Conservation (phyloP, 352 stramenopile genomes). For the Aphanomyces astaci region DNA sequence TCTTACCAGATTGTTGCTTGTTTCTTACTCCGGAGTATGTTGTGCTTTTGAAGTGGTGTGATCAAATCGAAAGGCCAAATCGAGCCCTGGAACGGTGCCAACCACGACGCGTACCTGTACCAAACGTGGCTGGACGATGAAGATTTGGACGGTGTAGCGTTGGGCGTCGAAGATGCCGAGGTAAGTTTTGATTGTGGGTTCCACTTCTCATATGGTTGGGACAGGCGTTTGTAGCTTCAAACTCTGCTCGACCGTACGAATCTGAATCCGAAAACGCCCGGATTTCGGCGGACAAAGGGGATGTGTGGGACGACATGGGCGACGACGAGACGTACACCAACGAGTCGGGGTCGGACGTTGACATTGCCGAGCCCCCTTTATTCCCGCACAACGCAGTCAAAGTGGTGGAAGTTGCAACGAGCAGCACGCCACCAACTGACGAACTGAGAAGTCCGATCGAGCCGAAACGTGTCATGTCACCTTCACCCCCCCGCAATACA, state of each 20-base stretch:
- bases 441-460: background rate
- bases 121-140: background rate
- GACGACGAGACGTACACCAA: too few relatives aligned
- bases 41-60: background rate
- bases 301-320: background rate
- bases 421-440: too few relatives aligned
- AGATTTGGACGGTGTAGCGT: background rate
- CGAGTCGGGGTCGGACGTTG: background rate
- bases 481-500: too few relatives aligned
- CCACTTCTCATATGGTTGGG: background rate
- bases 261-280: background rate
- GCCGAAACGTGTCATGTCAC: too few relatives aligned
- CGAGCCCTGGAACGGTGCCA: background rate
- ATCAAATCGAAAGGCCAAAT: background rate
- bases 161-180: background rate
- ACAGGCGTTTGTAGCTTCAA: background rate
- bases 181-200: background rate
- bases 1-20: too few relatives aligned
- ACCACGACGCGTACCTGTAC: background rate
- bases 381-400: background rate
- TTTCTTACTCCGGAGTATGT: too few relatives aligned
- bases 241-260: background rate
- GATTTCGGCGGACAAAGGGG: background rate
- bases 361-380: background rate
- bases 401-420: too few relatives aligned